Evolutionary conservation across 192 early-diverging fungal genomes (phyloP).

Genomic region (Phlyctochytrium planicorne): DNA sequence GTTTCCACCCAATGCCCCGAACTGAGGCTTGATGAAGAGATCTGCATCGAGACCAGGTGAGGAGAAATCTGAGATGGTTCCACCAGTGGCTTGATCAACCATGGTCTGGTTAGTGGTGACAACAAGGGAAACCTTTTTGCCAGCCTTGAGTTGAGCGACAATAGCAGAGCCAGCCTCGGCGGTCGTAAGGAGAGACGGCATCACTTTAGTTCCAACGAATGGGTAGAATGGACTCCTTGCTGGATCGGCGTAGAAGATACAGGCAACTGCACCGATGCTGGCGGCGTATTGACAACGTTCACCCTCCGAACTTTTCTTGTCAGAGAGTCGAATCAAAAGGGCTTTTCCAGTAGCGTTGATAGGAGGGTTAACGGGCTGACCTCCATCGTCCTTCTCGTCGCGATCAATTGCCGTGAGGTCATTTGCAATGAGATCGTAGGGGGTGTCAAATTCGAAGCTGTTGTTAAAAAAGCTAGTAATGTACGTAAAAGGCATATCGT

Average conservation of each 20-base stretch:
- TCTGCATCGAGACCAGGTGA: constrained; percentile 73
- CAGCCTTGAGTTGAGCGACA: neutral
- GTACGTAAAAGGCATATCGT: neutral
- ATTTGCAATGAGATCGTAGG: neutral
- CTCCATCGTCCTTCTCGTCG: neutral
- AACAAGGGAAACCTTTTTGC: neutral
- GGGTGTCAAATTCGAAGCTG: neutral
- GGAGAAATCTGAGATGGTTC: constrained; percentile 66
- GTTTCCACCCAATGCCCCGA: constrained; percentile 33
- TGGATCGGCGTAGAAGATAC: neutral
- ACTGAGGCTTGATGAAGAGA: constrained; percentile 55
- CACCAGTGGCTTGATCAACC: constrained; percentile 33
- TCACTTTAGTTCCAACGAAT: neutral
- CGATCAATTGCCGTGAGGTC: neutral
- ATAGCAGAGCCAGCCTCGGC: neutral
- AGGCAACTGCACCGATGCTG: neutral
- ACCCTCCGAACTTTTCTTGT: neutral
- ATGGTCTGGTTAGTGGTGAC: neutral
- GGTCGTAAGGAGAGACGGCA: neutral
- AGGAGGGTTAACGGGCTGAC: neutral
- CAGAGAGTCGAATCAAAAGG: neutral
- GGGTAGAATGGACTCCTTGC: neutral
- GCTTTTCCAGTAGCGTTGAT: constrained; percentile 3
- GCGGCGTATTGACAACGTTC: neutral
- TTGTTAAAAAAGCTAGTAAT: neutral